A percentile compares a stretch with the other conserved stretches of the same genome.
phyloP scores from a whole-genome alignment of 306 rosid genomes.

The Hippophae tibetana region DNA sequence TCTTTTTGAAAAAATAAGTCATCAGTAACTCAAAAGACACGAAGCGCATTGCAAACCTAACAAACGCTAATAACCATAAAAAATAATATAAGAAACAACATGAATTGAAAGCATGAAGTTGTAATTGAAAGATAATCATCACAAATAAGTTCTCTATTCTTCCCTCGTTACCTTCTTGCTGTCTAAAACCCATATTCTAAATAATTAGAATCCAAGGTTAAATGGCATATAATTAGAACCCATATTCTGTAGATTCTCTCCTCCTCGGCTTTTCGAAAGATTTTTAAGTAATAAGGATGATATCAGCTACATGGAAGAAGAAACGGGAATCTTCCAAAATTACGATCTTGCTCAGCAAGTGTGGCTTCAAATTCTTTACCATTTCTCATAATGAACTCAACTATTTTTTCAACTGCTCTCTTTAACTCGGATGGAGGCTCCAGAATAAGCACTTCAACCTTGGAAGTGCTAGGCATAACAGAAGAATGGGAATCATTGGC shows the following conservation, averaged over 20 bases:
- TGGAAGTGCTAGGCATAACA: slow-evolving; percentile 25
- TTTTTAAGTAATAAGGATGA: slow-evolving; percentile 58
- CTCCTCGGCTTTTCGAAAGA: slow-evolving; percentile 50
- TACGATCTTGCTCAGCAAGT: slow-evolving; percentile 67
- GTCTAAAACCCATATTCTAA: too few relatives aligned
- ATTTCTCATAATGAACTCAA: slow-evolving; percentile 63
- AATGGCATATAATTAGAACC: background rate
- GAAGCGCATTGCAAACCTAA: too few relatives aligned
- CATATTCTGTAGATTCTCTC: slow-evolving; percentile 30
- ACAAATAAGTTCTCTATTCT: too few relatives aligned
- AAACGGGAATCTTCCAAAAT: slow-evolving; percentile 74
- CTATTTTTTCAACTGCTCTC: slow-evolving; percentile 71
- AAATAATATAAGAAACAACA: too few relatives aligned
- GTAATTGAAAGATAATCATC: too few relatives aligned
- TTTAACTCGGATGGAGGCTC: slow-evolving; percentile 70
- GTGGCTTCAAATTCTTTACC: slow-evolving; percentile 69
- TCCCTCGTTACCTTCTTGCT: too few relatives aligned
- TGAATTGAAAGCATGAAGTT: too few relatives aligned
- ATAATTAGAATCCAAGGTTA: too few relatives aligned
- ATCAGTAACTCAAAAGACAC: too few relatives aligned
- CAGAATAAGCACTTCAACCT: slow-evolving; percentile 50
- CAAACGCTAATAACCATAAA: too few relatives aligned
- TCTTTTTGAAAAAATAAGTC: too few relatives aligned
- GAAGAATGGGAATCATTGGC: slow-evolving; percentile 28
- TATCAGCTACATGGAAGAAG: slow-evolving; percentile 62